These are phyloP conservation scores for Hericium alpestre DNA, from an alignment of 768 basidiomycete species.

Conservation along the genomic window DNA sequence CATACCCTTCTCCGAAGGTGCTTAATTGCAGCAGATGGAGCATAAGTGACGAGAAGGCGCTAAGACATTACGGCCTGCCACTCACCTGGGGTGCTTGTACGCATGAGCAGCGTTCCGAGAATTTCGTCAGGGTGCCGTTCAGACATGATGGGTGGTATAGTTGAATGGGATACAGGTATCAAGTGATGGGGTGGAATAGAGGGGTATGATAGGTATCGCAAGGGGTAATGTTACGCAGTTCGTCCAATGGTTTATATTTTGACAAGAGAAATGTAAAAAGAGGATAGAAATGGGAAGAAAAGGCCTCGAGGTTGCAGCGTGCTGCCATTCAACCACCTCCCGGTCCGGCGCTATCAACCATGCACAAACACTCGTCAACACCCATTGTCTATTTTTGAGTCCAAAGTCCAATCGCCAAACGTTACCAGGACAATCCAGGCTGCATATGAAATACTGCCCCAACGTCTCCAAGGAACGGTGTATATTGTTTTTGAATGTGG, in stretches of 20 bases:
- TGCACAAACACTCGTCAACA: not conserved
- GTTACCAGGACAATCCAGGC: not conserved
- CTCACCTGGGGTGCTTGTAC: constrained; percentile 15
- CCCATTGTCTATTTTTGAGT: not conserved
- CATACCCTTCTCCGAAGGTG: constrained; percentile 14
- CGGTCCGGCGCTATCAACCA: not conserved
- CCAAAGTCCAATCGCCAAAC: too few species aligned
- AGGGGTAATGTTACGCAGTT: not conserved
- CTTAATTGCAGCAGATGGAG: constrained; percentile 1
- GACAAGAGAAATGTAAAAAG: not conserved
- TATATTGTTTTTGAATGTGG: too few species aligned
- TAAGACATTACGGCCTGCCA: not conserved
- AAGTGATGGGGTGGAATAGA: not conserved
- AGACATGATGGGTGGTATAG: constrained; percentile 5
- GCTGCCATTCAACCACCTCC: not conserved
- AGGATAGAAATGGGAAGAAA: not conserved
- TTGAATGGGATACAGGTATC: not conserved
- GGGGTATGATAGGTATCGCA: not conserved
- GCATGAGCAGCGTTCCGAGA: constrained; percentile 11
- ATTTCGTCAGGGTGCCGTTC: constrained; percentile 6
- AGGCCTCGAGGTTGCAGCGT: not conserved
- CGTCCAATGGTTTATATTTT: not conserved
- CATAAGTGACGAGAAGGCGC: not conserved
- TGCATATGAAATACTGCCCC: too few species aligned
- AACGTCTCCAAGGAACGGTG: too few species aligned